Conservation (phyloP, 495 filamentous ascomycete species). For the Penicillium lagena region DNA sequence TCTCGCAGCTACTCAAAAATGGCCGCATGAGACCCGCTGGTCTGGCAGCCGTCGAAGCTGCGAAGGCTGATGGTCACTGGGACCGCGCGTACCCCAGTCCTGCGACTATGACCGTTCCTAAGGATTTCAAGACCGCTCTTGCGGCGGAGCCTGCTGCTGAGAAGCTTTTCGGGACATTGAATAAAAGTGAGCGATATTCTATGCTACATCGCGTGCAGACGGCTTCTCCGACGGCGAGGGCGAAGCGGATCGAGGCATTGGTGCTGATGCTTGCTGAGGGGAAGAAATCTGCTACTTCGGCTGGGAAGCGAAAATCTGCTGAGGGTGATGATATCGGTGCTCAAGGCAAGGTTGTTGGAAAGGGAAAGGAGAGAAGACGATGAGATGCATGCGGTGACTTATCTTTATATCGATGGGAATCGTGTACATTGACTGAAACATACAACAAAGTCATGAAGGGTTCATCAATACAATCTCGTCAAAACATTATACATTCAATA, state of each 20-base stretch:
- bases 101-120: slow-evolving; percentile 35
- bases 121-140: slow-evolving; percentile 34
- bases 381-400: too few relatives aligned
- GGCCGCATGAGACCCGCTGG: slow-evolving; percentile 45
- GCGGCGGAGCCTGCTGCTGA: slow-evolving; percentile 18
- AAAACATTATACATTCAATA: too few relatives aligned
- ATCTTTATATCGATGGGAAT: too few relatives aligned
- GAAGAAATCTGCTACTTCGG: too few relatives aligned
- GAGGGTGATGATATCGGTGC: too few relatives aligned
- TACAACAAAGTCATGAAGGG: too few relatives aligned
- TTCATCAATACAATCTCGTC: too few relatives aligned
- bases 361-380: too few relatives aligned
- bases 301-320: too few relatives aligned
- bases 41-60: slow-evolving; percentile 40
- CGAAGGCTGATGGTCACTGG: slow-evolving; percentile 51
- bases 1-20: slow-evolving; percentile 27
- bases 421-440: too few relatives aligned
- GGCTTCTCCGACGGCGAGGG: slow-evolving; percentile 11
- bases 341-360: too few relatives aligned
- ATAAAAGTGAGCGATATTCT: slow-evolving; percentile 34
- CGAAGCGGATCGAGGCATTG: slow-evolving; percentile 11
- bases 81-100: slow-evolving; percentile 45
- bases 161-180: slow-evolving; percentile 32
- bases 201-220: slow-evolving; percentile 38
- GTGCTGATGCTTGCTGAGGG: slow-evolving; percentile 18